These are phyloP conservation scores for Candida easanensis DNA, from an alignment of 805 yeast genomes.

Conservation along the genomic window DNA sequence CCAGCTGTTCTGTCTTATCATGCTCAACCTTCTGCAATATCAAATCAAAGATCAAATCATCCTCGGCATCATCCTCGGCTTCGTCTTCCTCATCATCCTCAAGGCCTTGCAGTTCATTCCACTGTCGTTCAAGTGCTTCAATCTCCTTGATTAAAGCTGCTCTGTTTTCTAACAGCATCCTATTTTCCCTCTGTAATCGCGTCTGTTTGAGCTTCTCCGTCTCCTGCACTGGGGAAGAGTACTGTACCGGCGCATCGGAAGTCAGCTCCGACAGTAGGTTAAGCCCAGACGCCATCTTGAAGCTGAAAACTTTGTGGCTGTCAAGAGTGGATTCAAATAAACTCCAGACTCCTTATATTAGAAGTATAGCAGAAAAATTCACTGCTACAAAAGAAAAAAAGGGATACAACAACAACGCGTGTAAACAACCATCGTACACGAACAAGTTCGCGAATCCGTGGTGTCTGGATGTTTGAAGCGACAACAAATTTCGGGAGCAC, in stretches of 20 bases:
- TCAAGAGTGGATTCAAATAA: too few relatives aligned
- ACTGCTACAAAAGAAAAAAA: background rate
- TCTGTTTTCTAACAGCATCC: conserved; percentile 11
- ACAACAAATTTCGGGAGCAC: background rate
- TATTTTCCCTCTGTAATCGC: conserved; percentile 15
- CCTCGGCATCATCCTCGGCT: conserved; percentile 5
- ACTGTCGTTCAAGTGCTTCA: conserved; percentile 16
- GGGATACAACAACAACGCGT: background rate
- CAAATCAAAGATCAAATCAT: conserved; percentile 13
- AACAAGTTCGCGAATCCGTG: conserved; percentile 3
- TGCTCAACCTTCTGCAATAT: conserved; percentile 7
- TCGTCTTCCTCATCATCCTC: conserved; percentile 13
- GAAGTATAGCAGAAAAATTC: too few relatives aligned
- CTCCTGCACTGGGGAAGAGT: conserved; percentile 22
- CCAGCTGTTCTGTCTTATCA: background rate
- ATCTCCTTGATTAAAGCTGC: conserved; percentile 18
- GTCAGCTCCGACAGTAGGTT: conserved; percentile 19
- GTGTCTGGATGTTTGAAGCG: background rate
- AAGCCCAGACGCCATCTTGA: background rate
- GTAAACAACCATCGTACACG: conserved; percentile 2
- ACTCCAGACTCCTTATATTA: too few relatives aligned
- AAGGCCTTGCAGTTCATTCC: conserved; percentile 19
- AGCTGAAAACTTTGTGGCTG: too few relatives aligned
- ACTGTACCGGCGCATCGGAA: conserved; percentile 3
- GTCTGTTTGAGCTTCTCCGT: conserved; percentile 13